Base-by-base conservation (phyloP, 2,329 filamentous ascomycete genomes). In the Arthrobotrys conoides region DNA sequence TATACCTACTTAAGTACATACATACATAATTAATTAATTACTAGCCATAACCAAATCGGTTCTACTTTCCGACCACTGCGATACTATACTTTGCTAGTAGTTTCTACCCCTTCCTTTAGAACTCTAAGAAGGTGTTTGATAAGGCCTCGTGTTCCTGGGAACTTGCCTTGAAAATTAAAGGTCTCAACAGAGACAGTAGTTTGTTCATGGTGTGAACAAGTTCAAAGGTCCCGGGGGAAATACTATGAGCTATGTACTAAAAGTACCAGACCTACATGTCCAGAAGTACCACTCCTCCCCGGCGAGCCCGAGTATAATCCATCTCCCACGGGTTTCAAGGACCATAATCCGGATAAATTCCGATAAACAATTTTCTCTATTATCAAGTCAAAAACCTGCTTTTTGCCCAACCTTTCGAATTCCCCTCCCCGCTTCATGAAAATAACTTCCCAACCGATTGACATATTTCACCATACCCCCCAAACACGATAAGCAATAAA, bases 11-110 rank as follows among this genome's bases (percentile, higher is more conserved):
- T n/a, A n/a, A n/a, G n/a, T 51, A 51, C 2, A 41, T 10, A 10
- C 12, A 3, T n/a, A 44, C 14, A 44, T 44, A 5, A 46, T 5
- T 18, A 20, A 9, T 22, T 3, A n/a, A 55, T 10, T 12, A 33
- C n/a, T n/a, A 38, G n/a, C 12, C 9, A 27, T 61, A 16, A 9
- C 57, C 36, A 44, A 61, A 61, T 61, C 36, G 36, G 57, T 44
- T 24, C 57, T 61, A 61, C 57, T 44, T 61, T 61, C 57, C 57
- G 57, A 61, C 57, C 33, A 27, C 57, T 12, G 57, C 57, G 57
- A 61, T 61, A 61, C 57, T 61, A 59, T 30, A 30, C 3, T 6
- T 30, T 30, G 3, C 27, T 30, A 30, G 27, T 6, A 30, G n/a
- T n/a, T 41, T 24, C 4, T 61, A 16, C 57, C 20, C 36, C 16